A percentile compares a stretch with the other conserved stretches of the same genome.
These are phyloP conservation scores for Syzygium malaccense DNA, from an alignment of 441 rosid genomes.

Conservation along the genomic window DNA sequence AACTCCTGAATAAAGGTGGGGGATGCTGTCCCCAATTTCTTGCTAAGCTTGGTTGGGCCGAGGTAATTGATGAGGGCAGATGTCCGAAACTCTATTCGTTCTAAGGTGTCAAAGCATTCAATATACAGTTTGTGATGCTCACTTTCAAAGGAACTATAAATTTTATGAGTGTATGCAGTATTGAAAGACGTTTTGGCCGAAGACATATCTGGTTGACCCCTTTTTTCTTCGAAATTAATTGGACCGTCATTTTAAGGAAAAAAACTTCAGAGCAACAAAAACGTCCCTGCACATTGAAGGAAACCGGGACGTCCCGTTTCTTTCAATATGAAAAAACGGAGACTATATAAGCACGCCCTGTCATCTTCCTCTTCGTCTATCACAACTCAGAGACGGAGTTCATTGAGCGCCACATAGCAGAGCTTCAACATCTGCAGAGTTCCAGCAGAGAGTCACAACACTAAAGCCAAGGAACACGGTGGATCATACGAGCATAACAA, in stretches of 20 bases:
- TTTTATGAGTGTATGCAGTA: fast-evolving
- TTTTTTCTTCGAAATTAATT: background rate
- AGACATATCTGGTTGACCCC: background rate
- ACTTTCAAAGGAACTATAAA: background rate
- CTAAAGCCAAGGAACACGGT: no score
- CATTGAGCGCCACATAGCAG: background rate
- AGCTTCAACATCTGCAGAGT: background rate
- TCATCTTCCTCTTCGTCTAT: background rate
- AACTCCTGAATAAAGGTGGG: no score
- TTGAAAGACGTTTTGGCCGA: background rate
- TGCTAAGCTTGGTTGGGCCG: background rate
- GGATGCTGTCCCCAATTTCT: background rate
- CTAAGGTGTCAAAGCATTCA: no score
- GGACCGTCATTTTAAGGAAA: background rate
- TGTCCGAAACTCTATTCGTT: no score
- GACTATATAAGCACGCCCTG: background rate
- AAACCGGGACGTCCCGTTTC: background rate
- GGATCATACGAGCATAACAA: no score
- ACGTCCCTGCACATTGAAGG: background rate
- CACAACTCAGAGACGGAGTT: background rate
- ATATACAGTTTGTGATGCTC: no score
- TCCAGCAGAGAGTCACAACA: background rate
- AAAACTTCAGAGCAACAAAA: background rate
- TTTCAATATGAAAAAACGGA: background rate
- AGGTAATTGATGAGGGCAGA: background rate